phyloP scores from a whole-genome alignment of 140 eudicot genomes.

The Senecio squalidus region DNA sequence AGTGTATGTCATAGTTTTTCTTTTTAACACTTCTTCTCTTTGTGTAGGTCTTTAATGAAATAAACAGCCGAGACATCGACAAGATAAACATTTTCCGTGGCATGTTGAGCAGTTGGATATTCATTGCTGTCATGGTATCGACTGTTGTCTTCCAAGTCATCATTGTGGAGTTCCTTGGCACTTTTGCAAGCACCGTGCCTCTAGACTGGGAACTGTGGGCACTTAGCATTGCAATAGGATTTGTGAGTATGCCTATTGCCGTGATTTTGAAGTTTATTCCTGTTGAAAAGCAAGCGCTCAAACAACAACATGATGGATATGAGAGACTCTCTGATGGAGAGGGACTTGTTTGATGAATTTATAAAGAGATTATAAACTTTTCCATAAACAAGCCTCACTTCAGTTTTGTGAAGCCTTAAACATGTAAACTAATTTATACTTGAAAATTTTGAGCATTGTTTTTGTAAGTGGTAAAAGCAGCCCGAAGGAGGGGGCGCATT shows the following conservation, averaged over 20 bases:
- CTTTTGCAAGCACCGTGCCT: slow-evolving; percentile 36
- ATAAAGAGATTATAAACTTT: neutral
- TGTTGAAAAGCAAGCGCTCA: slow-evolving; percentile 9
- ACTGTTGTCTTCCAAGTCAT: slow-evolving; percentile 30
- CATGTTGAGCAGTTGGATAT: slow-evolving; percentile 26
- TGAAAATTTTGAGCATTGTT: neutral
- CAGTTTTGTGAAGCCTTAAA: neutral
- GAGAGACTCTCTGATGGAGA: neutral
- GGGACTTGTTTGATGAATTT: slow-evolving; percentile 5
- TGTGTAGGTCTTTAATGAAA: slow-evolving; percentile 34
- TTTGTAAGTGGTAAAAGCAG: slow-evolving; percentile 8
- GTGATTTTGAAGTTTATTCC: slow-evolving; percentile 33
- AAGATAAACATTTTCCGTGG: slow-evolving; percentile 28
- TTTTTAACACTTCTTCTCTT: neutral
- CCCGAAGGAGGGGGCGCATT: neutral
- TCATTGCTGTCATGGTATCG: slow-evolving; percentile 20
- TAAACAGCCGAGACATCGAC: slow-evolving; percentile 33
- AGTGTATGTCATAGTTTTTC: too few species aligned
- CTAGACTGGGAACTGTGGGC: slow-evolving; percentile 24
- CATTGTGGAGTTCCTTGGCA: slow-evolving; percentile 34
- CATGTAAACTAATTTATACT: too few species aligned
- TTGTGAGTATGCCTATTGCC: slow-evolving; percentile 32
- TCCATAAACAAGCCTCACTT: neutral
- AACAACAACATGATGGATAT: slow-evolving; percentile 16
- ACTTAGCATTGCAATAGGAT: slow-evolving; percentile 29